A percentile compares a stretch with the other conserved stretches of the same genome.
Conservation (phyloP, 768 basidiomycete species). For the Suillus paluster region DNA sequence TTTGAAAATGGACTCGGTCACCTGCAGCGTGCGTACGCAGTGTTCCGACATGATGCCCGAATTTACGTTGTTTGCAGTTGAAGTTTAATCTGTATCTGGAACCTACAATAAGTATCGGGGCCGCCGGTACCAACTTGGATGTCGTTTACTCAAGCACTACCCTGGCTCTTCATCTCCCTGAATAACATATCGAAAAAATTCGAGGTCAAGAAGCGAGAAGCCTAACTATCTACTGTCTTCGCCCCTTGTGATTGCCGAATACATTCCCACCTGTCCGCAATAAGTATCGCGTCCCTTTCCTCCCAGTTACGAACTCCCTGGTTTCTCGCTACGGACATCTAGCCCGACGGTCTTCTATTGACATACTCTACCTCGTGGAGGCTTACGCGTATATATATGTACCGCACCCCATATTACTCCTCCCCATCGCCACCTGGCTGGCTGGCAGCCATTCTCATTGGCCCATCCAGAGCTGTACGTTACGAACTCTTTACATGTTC, state of each 20-base stretch:
- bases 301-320: neutral
- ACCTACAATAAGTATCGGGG: neutral
- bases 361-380: no score
- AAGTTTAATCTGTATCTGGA: neutral
- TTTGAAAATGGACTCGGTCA: neutral
- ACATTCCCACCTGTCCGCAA: neutral
- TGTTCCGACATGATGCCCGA: neutral
- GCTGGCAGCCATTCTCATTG: neutral
- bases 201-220: neutral
- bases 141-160: neutral
- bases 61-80: neutral
- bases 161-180: neutral
- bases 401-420: neutral
- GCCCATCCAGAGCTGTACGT: neutral
- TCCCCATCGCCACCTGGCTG: neutral
- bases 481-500: no score
- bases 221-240: no score
- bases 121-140: neutral
- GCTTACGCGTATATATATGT: neutral
- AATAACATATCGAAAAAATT: neutral
- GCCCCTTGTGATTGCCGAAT: neutral
- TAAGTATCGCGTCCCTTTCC: neutral
- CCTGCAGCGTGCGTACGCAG: neutral
- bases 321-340: neutral
- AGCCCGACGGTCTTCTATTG: neutral